Evolutionary conservation across 352 stramenopile genomes (phyloP).

Genomic region (Pythium brachiatum): DNA sequence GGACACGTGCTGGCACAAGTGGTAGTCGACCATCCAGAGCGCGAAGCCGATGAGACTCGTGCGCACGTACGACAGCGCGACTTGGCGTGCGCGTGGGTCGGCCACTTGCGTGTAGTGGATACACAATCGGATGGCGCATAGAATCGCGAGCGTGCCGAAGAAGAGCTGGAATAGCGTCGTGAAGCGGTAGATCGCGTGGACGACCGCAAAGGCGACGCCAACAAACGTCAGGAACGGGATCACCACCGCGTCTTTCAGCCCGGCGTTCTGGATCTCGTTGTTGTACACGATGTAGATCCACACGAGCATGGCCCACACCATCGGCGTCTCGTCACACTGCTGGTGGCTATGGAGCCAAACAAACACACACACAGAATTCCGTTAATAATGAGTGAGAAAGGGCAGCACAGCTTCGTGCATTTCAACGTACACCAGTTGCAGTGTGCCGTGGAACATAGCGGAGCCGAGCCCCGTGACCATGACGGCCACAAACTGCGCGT

Average conservation of each 20-base stretch:
- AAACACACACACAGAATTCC: neutral
- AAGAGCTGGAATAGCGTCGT: constrained; percentile 77
- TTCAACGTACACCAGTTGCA: constrained; percentile 48
- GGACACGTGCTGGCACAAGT: constrained; percentile 59
- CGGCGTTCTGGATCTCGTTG: constrained; percentile 58
- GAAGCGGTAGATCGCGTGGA: constrained; percentile 79
- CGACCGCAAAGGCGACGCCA: constrained; percentile 58
- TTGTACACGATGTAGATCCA: constrained; percentile 86
- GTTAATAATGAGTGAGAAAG: neutral
- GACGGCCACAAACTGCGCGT: constrained; percentile 67
- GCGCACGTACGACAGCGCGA: constrained; percentile 59
- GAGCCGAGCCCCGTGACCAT: constrained; percentile 82
- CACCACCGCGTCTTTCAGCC: constrained; percentile 39
- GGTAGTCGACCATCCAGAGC: constrained; percentile 84
- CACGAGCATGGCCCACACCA: constrained; percentile 79
- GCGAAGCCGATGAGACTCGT: constrained; percentile 57
- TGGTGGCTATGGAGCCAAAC: constrained; percentile 33
- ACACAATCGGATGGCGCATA: constrained; percentile 48
- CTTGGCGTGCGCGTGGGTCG: constrained; percentile 44
- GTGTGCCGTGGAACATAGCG: constrained; percentile 83
- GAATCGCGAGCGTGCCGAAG: constrained; percentile 57
- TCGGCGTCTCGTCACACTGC: constrained; percentile 85
- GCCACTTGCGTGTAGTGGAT: constrained; percentile 57
- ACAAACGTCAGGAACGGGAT: constrained; percentile 50
- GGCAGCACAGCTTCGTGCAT: neutral